These are phyloP conservation scores for Verticillium isaacii DNA, from an alignment of 2,329 filamentous ascomycete genomes.

Conservation along the genomic window DNA sequence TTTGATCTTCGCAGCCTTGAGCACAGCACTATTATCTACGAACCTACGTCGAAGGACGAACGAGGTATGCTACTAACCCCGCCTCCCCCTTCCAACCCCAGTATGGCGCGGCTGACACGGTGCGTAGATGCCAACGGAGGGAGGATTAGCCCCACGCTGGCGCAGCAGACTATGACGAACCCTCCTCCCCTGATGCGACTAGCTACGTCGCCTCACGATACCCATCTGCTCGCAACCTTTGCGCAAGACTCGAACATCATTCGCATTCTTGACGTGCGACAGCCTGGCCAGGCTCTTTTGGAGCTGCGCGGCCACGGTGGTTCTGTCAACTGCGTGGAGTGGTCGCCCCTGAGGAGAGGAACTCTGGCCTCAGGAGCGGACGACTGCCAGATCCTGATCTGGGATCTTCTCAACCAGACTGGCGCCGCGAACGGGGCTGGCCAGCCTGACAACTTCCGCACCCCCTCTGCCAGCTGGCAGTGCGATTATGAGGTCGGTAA, in stretches of 20 bases:
- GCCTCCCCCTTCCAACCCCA: neutral
- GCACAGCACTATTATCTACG: constrained; percentile 98
- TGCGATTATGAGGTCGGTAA: constrained; percentile 87
- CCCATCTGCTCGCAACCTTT: constrained; percentile 94
- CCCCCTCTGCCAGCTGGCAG: constrained; percentile 72
- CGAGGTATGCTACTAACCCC: constrained; percentile 46
- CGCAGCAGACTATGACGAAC: constrained; percentile 71
- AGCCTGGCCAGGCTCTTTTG: constrained; percentile 90
- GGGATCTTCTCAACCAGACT: constrained; percentile 76
- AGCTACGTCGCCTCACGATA: constrained; percentile 90
- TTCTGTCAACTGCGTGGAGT: constrained; percentile 88
- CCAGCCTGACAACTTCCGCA: constrained; percentile 53
- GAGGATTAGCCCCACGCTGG: constrained; percentile 68
- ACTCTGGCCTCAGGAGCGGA: constrained; percentile 89
- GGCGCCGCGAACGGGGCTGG: constrained; percentile 43
- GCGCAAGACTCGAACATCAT: constrained; percentile 89
- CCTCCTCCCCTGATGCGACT: constrained; percentile 74
- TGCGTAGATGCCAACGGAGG: constrained; percentile 50
- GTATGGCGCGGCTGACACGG: neutral
- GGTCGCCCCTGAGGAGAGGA: constrained; percentile 83
- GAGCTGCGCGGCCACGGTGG: constrained; percentile 87
- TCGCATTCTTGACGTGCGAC: constrained; percentile 90
- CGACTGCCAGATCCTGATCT: constrained; percentile 85
- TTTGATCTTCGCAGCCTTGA: constrained; percentile 95
- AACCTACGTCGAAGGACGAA: constrained; percentile 83